Conservation (phyloP, 108 stramenopile species). For the Cylindrotheca fusiformis region DNA sequence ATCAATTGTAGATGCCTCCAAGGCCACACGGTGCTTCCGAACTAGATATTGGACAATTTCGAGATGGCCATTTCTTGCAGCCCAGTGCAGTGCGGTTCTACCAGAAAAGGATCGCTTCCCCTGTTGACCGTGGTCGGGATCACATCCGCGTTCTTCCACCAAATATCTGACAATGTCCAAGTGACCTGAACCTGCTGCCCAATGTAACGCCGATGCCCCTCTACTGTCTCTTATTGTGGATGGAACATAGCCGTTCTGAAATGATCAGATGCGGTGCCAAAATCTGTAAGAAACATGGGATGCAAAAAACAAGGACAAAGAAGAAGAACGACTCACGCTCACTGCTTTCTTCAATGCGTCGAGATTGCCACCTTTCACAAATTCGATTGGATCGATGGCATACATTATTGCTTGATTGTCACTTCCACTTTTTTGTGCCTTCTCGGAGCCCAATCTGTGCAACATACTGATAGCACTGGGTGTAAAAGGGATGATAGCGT, state of each 20-base stretch:
- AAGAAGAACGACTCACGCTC: not conserved
- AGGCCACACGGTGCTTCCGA: conserved; percentile 1
- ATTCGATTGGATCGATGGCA: conserved; percentile 19
- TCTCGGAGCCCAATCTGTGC: not conserved
- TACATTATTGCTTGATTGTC: not conserved
- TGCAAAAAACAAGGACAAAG: too few species aligned
- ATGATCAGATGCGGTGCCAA: too few species aligned
- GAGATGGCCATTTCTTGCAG: conserved; percentile 79
- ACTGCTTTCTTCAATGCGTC: conserved; percentile 13
- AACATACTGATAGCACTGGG: not conserved
- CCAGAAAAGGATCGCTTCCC: conserved; percentile 80
- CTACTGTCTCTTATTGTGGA: conserved; percentile 39
- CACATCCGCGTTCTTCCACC: conserved; percentile 45
- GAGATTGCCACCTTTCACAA: conserved; percentile 28
- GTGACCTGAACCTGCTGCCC: conserved; percentile 81
- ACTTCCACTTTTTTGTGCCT: not conserved
- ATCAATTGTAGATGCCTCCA: conserved; percentile 73
- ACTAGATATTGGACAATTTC: conserved; percentile 63
- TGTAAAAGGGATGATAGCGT: conserved; percentile 51
- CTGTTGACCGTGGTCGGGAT: conserved; percentile 52
- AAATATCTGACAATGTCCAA: conserved; percentile 59
- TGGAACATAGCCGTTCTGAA: conserved; percentile 19
- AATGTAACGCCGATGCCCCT: conserved; percentile 64
- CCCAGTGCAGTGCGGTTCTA: conserved; percentile 86
- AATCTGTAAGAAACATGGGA: too few species aligned